Conservation (phyloP, 768 basidiomycete genomes). For the Tricholoma flavovirens region DNA sequence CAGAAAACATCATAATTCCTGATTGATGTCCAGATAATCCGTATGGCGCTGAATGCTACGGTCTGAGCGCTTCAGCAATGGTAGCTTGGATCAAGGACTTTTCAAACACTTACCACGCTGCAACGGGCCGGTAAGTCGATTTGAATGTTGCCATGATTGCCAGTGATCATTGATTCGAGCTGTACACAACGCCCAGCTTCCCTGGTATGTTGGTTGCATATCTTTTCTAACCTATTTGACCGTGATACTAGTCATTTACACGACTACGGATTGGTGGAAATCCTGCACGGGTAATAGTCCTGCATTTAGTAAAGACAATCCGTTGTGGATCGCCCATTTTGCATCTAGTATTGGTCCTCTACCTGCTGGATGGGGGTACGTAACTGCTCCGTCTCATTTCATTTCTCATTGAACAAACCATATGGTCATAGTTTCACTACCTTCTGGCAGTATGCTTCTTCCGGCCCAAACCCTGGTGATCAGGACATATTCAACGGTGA, state of each 20-base stretch:
- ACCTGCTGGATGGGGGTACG: slow-evolving; percentile 53
- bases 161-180: not conserved
- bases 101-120: slow-evolving; percentile 49
- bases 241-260: slow-evolving; percentile 44
- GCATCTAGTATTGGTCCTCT: slow-evolving; percentile 45
- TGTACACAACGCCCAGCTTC: slow-evolving; percentile 23
- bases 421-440: slow-evolving; percentile 33
- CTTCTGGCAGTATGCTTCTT: slow-evolving; percentile 59
- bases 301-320: slow-evolving; percentile 43
- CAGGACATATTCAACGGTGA: slow-evolving; percentile 54
- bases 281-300: slow-evolving; percentile 57
- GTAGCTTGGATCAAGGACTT: slow-evolving; percentile 61
- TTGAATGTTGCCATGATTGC: not conserved
- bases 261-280: slow-evolving; percentile 64
- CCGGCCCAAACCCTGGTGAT: slow-evolving; percentile 52
- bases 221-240: not conserved
- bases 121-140: slow-evolving; percentile 37
- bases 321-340: slow-evolving; percentile 58
- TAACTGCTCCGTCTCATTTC: slow-evolving; percentile 6
- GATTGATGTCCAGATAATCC: slow-evolving; percentile 39
- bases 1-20: not conserved
- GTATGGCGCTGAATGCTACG: slow-evolving; percentile 48
- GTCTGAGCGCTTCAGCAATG: slow-evolving; percentile 46
- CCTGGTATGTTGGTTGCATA: slow-evolving; percentile 26
- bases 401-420: not conserved